Conservation (phyloP, 495 filamentous ascomycete genomes). For the Neurospora tetraspora region DNA sequence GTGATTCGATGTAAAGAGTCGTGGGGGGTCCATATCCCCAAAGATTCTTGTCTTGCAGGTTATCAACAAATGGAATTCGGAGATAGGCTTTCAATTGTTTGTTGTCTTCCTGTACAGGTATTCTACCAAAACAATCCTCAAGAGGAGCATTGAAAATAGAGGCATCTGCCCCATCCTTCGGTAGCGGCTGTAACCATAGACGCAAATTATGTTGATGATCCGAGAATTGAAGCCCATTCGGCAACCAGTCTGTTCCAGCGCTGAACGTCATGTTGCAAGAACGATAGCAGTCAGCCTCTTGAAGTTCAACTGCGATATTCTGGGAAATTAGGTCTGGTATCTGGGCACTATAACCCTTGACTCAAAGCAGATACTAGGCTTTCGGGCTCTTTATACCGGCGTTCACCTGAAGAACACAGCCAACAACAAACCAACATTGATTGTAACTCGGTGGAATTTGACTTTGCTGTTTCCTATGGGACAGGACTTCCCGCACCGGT, state of each 20-base stretch:
- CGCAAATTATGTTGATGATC: neutral
- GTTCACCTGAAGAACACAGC: neutral
- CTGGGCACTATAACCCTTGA: neutral
- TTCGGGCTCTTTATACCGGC: neutral
- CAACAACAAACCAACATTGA: neutral
- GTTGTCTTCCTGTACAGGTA: neutral
- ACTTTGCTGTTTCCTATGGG: neutral
- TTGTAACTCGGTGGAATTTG: neutral
- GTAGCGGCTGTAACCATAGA: neutral
- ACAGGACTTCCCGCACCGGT: neutral
- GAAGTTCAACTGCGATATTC: neutral
- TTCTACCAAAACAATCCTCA: neutral
- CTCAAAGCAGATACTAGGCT: neutral
- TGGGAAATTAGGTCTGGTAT: neutral
- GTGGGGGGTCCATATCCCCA: neutral
- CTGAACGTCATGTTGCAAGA: neutral
- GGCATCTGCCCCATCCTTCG: accelerated
- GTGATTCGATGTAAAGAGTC: neutral
- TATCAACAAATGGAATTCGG: neutral
- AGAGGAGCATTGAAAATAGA: neutral
- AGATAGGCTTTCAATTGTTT: neutral
- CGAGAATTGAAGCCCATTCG: neutral
- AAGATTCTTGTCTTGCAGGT: neutral
- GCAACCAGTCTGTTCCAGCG: neutral
- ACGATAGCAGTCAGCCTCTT: neutral